Conservation (phyloP, 768 basidiomycete species). For the Phylloporus rhodoxanthus region DNA sequence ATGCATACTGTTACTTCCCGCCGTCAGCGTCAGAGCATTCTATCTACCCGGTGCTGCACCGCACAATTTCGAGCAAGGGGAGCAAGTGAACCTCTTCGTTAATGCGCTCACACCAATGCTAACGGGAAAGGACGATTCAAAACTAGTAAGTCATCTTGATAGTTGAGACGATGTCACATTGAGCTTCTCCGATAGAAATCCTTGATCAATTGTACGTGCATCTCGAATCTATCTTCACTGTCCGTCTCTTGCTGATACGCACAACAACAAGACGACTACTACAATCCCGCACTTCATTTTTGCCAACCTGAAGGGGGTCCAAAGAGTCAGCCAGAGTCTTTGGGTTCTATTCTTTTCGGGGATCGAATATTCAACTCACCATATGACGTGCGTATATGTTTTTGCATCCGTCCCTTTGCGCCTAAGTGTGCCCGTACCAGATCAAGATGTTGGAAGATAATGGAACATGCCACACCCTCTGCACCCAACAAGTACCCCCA, state of each 20-base stretch:
- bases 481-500: constrained; percentile 50
- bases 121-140: constrained; percentile 57
- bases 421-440: constrained; percentile 33
- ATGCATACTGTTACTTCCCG: constrained; percentile 16
- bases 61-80: constrained; percentile 67
- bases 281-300: constrained; percentile 79
- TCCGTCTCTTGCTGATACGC: constrained; percentile 3
- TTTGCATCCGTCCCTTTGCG: background rate
- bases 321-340: constrained; percentile 70
- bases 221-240: background rate
- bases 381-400: constrained; percentile 58
- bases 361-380: constrained; percentile 91
- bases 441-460: constrained; percentile 78
- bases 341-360: constrained; percentile 94
- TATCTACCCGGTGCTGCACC: constrained; percentile 93
- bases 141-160: constrained; percentile 50
- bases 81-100: constrained; percentile 74
- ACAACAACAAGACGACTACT: constrained; percentile 74
- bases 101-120: constrained; percentile 89
- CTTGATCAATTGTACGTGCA: constrained; percentile 68
- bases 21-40: constrained; percentile 49
- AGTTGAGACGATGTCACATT: constrained; percentile 2
- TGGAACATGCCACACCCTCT: constrained; percentile 71
- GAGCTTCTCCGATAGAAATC: constrained; percentile 58
- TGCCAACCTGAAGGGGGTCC: constrained; percentile 75